Evolutionary conservation across 2,329 filamentous ascomycete genomes (phyloP), one percentile per base, ranked within the genome.

Genomic region (Blumeriella jaapii): DNA sequence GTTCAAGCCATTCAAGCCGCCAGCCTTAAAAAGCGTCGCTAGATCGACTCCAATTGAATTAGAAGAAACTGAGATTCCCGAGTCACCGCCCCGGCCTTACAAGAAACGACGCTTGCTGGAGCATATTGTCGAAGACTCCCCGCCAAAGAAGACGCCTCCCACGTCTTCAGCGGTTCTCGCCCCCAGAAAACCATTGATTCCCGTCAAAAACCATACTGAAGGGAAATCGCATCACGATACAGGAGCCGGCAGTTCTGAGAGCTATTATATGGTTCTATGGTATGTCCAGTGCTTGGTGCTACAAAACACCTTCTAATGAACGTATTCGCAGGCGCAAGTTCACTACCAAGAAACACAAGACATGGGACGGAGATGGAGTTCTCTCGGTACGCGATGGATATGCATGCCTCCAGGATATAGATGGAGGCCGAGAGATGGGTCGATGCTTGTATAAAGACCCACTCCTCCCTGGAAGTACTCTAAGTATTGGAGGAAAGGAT

Each of bases 341-440:
- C 33, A 81, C 76, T 0, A 69, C 62, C 5, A 83, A 82, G 55
- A 84, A 83, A 58, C 73, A 83, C 56, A 83, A 83, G 54, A 83
- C 76, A 4, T 84, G 79, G 78, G 78, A 83, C 49, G 78, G 78
- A 2, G 79, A 84, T 56, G 79, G 77, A 2, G 64, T 82, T 2
- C 61, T 83, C 6, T 62, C 64, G 3, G 62, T 78, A 3, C 57
- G 61, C 2, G 66, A 64, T 22, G 74, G 74, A 3, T 69, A 68
- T 50, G 75, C 69, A 3, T 64, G 62, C 34, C 61, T 83, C 11
- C 69, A 74, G 40, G 74, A 82, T 52, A 64, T 70, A 8, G 68
- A 24, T 3, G 22, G 68, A 1, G 78, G 78, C 3, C 69, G 67
- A 52, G 69, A 77, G 13, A 66, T 82, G 56, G 78, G 77, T 2